Evolutionary conservation across 2,329 filamentous ascomycete genomes (phyloP), one percentile per base, ranked within the genome.

Genomic region (Lecanicillium sp.): DNA sequence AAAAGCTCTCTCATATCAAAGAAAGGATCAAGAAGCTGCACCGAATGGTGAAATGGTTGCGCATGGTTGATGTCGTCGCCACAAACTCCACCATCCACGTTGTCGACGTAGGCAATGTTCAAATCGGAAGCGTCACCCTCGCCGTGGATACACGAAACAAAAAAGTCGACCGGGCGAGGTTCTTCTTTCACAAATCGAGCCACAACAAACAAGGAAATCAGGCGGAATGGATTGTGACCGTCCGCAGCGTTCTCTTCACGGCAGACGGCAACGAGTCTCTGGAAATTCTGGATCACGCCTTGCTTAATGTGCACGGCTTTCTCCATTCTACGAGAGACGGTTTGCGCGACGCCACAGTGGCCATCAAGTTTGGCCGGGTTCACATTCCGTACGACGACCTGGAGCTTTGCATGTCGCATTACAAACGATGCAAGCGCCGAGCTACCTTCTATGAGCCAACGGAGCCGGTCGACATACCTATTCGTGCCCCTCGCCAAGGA

Each of bases 331-430:
- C 90, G 30, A 72, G 89, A 37, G 88, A 95, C 54, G 93, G 91
- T 1, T 75, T 98, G 26, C 83, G 89, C 51, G 93, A 98, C 70
- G 87, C 90, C 0, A 88, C 90, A 1, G 83, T 98, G 51, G 85
- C 90, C 1, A 72, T 97, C 54, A 98, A 98, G 66, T 75, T 96
- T 30, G 93, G 94, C 14, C 83, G 91, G 47, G 75, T 98, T 12
- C 90, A 94, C 62, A 74, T 98, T 15, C 93, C 93, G 0, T 90
- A 87, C 60, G 93, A 98, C 60, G 90, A 97, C 60, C 71, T 97
- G 36, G 73, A 78, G 48, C 72, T 75, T 15, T 88, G 84, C 60
- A 63, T 77, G 29, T 69, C 75, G 21, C 75, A 75, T 43, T 80
- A 78, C 51, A 78, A 78, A 65, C 61, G 67, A 56, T 67, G 66